phyloP scores from a whole-genome alignment of 257 asterid species.

The Plectranthus barbatus region DNA sequence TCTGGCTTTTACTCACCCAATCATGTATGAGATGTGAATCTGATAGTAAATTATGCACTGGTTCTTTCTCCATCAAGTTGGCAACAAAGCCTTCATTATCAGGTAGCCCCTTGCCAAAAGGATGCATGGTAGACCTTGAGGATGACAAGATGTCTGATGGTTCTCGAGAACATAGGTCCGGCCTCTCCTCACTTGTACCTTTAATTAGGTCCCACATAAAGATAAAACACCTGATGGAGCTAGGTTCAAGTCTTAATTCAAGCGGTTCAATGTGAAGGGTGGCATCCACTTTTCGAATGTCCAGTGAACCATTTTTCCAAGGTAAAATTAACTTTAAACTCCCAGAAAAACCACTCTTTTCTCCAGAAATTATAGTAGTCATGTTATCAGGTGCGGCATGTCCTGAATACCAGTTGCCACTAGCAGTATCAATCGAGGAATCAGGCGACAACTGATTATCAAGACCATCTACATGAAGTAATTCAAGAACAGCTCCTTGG shows the following conservation, averaged over 20 bases:
- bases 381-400: slow-evolving; percentile 36
- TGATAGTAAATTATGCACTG: slow-evolving; percentile 46
- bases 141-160: slow-evolving; percentile 32
- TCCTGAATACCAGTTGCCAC: slow-evolving; percentile 40
- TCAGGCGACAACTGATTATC: slow-evolving; percentile 35
- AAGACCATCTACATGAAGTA: slow-evolving; percentile 49
- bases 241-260: slow-evolving; percentile 67
- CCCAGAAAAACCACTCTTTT: slow-evolving; percentile 83
- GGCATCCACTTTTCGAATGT: slow-evolving; percentile 76
- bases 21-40: slow-evolving; percentile 87
- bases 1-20: slow-evolving; percentile 66
- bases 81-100: slow-evolving; percentile 29
- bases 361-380: slow-evolving; percentile 57
- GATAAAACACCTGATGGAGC: slow-evolving; percentile 49
- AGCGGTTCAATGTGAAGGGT: slow-evolving; percentile 74
- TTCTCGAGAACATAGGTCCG: slow-evolving; percentile 23
- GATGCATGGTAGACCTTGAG: slow-evolving; percentile 31
- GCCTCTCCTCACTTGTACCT: slow-evolving; percentile 32
- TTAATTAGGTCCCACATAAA: slow-evolving; percentile 57
- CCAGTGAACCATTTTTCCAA: slow-evolving; percentile 91
- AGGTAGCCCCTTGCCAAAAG: slow-evolving; percentile 28
- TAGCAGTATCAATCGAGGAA: slow-evolving; percentile 30
- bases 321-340: slow-evolving; percentile 70
- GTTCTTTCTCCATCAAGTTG: slow-evolving; percentile 43
- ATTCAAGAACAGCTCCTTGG: slow-evolving; percentile 78